Base-by-base conservation (phyloP, 208 protist genomes). In the Willaertia magna region DNA sequence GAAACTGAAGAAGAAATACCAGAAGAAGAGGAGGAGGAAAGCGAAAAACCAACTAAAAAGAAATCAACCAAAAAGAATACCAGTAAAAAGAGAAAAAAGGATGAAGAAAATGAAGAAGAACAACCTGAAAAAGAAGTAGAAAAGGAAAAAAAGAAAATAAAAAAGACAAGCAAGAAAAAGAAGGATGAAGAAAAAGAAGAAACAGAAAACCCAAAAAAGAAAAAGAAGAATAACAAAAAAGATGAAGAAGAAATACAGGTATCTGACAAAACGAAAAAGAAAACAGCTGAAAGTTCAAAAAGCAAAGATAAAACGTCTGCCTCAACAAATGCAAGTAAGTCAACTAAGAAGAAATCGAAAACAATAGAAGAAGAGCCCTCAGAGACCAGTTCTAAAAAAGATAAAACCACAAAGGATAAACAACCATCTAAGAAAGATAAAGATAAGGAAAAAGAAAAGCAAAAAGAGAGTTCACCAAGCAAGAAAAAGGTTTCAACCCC, bases 181-280 rank as follows among this genome's bases (percentile, higher is more conserved):
- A 67, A 67, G n/a, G n/a, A n/a, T n/a, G 34, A 67, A 34, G 34
- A 75, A n/a, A 85, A 85, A 59, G 30, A 85, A 9, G 79, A 85
- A 79, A 85, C 18, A 48, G 78, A 85, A 85, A 48, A 16, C 1
- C 9, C 52, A 4, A 74, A 84, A 84, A 84, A 84, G 42, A 47
- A 47, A 12, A 47, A 47, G 12, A 78, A 47, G 12, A 4, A 4
- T 16, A 49, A 16, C 12, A 12, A 16, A 4, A 16, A 16, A 78
- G 12, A 16, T 4, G 74, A 78, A 12, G 47, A 49, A 16, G 47
- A 49, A 16, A 49, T 16, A 16, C 7, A 49, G 4, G 7, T 12
- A 49, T 16, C 12, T 49, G 47, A 49, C 4, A 4, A 49, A 49
- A 12, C 12, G 12, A 16, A 16, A 16, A 12, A 49, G 47, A 12